Conservation (phyloP, 2,329 filamentous ascomycete species). For the Truncatella angustata region DNA sequence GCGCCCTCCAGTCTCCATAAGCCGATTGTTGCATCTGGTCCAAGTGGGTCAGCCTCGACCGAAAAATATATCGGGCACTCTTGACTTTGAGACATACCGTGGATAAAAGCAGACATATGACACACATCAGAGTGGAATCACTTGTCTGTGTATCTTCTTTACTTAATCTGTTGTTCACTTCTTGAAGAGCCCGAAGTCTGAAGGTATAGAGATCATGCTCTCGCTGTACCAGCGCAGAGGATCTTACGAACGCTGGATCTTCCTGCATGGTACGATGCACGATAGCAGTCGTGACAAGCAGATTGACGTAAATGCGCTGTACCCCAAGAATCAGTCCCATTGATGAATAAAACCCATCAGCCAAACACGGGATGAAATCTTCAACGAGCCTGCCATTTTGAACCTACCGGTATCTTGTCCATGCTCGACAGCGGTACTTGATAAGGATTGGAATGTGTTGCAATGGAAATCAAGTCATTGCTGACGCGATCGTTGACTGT, state of each 20-base stretch:
- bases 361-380: too few relatives aligned
- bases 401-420: constrained; percentile 11
- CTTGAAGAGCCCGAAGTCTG: constrained; percentile 13
- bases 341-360: neutral
- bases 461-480: constrained; percentile 13
- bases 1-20: constrained; percentile 15
- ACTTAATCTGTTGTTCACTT: constrained; percentile 14
- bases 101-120: constrained; percentile 16
- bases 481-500: constrained; percentile 15
- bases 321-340: neutral
- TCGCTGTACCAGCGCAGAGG: constrained; percentile 7
- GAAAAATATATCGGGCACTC: neutral
- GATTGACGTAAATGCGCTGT: constrained; percentile 13
- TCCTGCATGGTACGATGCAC: constrained; percentile 14
- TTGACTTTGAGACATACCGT: constrained; percentile 13
- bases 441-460: constrained; percentile 16
- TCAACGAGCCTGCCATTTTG: neutral
- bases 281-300: constrained; percentile 14
- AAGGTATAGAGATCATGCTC: constrained; percentile 14
- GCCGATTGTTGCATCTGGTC: constrained; percentile 16
- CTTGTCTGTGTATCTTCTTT: constrained; percentile 13
- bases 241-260: constrained; percentile 5
- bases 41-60: neutral
- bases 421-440: constrained; percentile 10
- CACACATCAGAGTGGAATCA: constrained; percentile 18